These are phyloP conservation scores for Didymella segeticola DNA, from an alignment of 2,329 filamentous ascomycete species.

Conservation along the genomic window DNA sequence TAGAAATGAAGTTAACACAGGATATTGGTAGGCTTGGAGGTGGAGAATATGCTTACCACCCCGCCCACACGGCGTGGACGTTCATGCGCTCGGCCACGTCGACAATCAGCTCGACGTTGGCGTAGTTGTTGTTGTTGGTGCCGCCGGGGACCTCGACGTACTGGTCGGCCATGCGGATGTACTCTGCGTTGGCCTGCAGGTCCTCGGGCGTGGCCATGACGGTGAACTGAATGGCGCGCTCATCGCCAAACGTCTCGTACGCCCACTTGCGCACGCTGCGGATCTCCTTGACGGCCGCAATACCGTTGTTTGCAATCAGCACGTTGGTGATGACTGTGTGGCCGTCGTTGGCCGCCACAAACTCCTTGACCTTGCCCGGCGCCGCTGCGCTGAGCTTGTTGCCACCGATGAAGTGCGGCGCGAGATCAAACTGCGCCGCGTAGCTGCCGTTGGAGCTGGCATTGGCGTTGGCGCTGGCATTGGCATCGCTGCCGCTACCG, in stretches of 20 bases:
- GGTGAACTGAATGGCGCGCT: constrained; percentile 97
- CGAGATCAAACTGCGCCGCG: constrained; percentile 80
- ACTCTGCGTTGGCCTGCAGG: constrained; percentile 95
- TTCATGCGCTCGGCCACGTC: constrained; percentile 98
- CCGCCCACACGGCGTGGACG: constrained; percentile 98
- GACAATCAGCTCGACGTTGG: constrained; percentile 98
- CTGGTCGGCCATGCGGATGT: constrained; percentile 99
- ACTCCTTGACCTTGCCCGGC: constrained; percentile 91
- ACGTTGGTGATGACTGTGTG: constrained; percentile 99
- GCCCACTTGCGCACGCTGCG: constrained; percentile 99
- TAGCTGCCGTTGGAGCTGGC: constrained; percentile 69
- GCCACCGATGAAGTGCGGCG: constrained; percentile 95
- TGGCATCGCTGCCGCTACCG: constrained; percentile 53
- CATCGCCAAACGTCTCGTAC: constrained; percentile 98
- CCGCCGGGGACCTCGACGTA: constrained; percentile 98
- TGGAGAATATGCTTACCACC: constrained; percentile 71
- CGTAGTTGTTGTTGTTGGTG: constrained; percentile 99
- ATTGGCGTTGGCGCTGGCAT: constrained; percentile 59
- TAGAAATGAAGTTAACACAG: constrained; percentile 13
- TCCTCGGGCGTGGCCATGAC: constrained; percentile 99
- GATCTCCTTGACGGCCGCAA: constrained; percentile 99
- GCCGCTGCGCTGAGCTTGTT: constrained; percentile 84
- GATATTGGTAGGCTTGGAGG: neutral
- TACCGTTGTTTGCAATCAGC: constrained; percentile 99
- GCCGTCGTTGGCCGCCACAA: constrained; percentile 85